These are phyloP conservation scores for Murraya paniculata DNA, from an alignment of 345 rosid genomes.

Conservation along the genomic window DNA sequence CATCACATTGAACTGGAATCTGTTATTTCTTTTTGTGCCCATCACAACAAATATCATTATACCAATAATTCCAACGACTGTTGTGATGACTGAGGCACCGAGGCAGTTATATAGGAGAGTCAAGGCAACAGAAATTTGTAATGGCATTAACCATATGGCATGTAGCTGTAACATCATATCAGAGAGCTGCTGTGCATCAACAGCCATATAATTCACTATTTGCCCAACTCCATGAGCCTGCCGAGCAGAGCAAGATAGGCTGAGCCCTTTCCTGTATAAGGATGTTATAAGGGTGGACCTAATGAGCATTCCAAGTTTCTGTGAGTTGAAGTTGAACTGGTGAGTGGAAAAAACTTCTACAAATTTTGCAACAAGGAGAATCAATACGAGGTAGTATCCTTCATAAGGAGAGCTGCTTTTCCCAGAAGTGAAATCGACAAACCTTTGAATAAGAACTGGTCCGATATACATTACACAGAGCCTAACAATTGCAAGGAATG, in stretches of 20 bases:
- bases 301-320: slow-evolving; percentile 92
- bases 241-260: slow-evolving; percentile 76
- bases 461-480: slow-evolving; percentile 79
- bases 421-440: slow-evolving; percentile 80
- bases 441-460: slow-evolving; percentile 77
- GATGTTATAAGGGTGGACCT: slow-evolving; percentile 82
- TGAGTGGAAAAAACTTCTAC: slow-evolving; percentile 74
- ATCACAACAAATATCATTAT: slow-evolving; percentile 47
- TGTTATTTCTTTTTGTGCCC: slow-evolving; percentile 63
- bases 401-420: slow-evolving; percentile 65
- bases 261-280: slow-evolving; percentile 72
- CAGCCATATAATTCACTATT: slow-evolving; percentile 97
- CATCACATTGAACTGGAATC: slow-evolving; percentile 67
- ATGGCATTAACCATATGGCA: slow-evolving; percentile 87
- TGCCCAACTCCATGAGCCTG: slow-evolving; percentile 95
- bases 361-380: slow-evolving; percentile 70
- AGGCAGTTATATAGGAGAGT: slow-evolving; percentile 63
- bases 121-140: slow-evolving; percentile 66
- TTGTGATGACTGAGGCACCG: slow-evolving; percentile 54
- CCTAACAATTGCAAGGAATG: slow-evolving; percentile 64
- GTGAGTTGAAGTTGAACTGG: slow-evolving; percentile 86
- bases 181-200: slow-evolving; percentile 93
- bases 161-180: slow-evolving; percentile 98
- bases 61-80: slow-evolving; percentile 51
- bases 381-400: slow-evolving; percentile 77